Evolutionary conservation across 352 stramenopile genomes (phyloP).

Genomic region (Globisporangium lucens): DNA sequence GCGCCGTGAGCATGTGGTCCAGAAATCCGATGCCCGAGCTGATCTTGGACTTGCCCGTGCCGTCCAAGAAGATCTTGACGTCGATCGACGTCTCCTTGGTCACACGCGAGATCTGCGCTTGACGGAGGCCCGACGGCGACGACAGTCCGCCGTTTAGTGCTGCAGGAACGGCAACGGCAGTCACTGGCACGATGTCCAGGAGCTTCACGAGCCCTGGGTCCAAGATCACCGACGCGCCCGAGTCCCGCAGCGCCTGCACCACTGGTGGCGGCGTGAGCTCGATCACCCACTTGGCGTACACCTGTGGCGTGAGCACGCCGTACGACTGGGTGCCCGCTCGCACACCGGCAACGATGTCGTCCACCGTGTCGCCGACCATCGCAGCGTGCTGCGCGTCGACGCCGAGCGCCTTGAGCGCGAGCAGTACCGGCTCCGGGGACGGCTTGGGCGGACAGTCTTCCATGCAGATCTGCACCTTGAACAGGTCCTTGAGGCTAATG

Average conservation of each 20-base stretch:
- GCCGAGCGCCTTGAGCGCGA: slow-evolving; percentile 84
- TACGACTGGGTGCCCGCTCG: slow-evolving; percentile 66
- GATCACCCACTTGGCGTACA: slow-evolving; percentile 70
- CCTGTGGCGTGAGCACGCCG: slow-evolving; percentile 87
- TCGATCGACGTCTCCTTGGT: slow-evolving; percentile 96
- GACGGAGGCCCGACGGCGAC: slow-evolving; percentile 14
- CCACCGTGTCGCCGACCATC: slow-evolving; percentile 96
- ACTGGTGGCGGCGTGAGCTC: slow-evolving; percentile 53
- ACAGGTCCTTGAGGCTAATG: slow-evolving; percentile 75
- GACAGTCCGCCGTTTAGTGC: not conserved
- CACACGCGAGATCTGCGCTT: slow-evolving; percentile 58
- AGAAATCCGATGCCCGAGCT: slow-evolving; percentile 91
- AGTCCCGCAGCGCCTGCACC: slow-evolving; percentile 42
- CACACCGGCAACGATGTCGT: slow-evolving; percentile 91
- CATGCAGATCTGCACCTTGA: slow-evolving; percentile 93
- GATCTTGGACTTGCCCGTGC: slow-evolving; percentile 81
- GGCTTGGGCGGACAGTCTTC: slow-evolving; percentile 95
- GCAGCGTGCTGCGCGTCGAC: slow-evolving; percentile 68
- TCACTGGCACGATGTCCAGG: slow-evolving; percentile 66
- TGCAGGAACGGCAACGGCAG: not conserved
- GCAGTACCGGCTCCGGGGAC: slow-evolving; percentile 85
- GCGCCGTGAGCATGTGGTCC: slow-evolving; percentile 89
- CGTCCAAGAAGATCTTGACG: slow-evolving; percentile 85
- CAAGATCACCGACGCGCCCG: slow-evolving; percentile 62
- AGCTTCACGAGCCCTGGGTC: slow-evolving; percentile 76